phyloP scores from a whole-genome alignment of 768 basidiomycete genomes.

The Agrocybe chaxingu region DNA sequence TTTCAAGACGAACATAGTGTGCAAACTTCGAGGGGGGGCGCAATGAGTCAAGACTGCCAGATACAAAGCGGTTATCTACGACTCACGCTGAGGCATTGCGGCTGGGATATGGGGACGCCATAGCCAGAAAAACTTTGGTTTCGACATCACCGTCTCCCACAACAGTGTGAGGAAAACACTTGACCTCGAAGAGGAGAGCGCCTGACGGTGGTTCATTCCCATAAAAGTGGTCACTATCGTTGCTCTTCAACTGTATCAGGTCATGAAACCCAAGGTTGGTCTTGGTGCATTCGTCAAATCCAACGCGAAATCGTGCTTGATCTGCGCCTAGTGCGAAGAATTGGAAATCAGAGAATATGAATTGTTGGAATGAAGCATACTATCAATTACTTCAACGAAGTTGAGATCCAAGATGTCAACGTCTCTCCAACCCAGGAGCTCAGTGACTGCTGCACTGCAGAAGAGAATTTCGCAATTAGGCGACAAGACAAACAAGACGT shows the following conservation, averaged over 20 bases:
- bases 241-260: constrained; percentile 61
- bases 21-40: constrained; percentile 41
- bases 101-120: constrained; percentile 76
- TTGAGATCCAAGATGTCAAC: constrained; percentile 68
- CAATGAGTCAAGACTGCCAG: neutral
- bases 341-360: neutral
- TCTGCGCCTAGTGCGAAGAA: constrained; percentile 47
- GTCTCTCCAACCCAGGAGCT: constrained; percentile 76
- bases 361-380: constrained; percentile 33
- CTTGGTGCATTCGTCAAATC: constrained; percentile 54
- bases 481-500: constrained; percentile 66
- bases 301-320: constrained; percentile 47
- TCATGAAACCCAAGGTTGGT: constrained; percentile 48
- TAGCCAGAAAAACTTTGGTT: constrained; percentile 67
- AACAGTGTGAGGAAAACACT: constrained; percentile 57
- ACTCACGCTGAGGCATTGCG: constrained; percentile 66
- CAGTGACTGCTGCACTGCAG: constrained; percentile 63
- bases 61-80: neutral
- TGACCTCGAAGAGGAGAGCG: constrained; percentile 68
- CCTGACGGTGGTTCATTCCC: constrained; percentile 23
- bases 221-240: constrained; percentile 18
- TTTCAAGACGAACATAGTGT: constrained; percentile 79
- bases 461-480: constrained; percentile 61
- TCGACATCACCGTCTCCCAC: constrained; percentile 26
- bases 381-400: constrained; percentile 60